Evolutionary conservation across 306 rosid genomes (phyloP).

Genomic region (Lathyrus aphaca): DNA sequence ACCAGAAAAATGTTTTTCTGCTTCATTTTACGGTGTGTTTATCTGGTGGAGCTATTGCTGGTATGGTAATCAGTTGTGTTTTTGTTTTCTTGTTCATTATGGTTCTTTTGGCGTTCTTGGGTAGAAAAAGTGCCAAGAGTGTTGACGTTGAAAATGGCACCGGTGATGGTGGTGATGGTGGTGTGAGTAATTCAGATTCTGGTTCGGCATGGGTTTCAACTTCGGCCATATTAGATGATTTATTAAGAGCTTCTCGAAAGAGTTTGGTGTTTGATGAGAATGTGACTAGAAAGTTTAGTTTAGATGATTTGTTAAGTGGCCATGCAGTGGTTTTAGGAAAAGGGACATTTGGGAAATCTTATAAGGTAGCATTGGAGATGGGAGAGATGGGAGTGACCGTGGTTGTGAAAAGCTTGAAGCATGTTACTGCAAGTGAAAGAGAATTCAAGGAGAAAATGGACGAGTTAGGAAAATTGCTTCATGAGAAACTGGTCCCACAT

Average conservation of each 20-base stretch:
- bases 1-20: no score
- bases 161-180: constrained; percentile 11
- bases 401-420: constrained; percentile 93
- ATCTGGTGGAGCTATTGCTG: constrained; percentile 77
- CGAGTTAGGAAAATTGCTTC: constrained; percentile 66
- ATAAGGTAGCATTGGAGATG: constrained; percentile 70
- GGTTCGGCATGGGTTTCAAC: constrained; percentile 24
- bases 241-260: not conserved
- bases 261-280: constrained; percentile 71
- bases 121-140: constrained; percentile 41
- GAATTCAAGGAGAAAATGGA: constrained; percentile 78
- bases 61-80: constrained; percentile 72
- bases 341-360: constrained; percentile 88
- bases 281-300: constrained; percentile 61
- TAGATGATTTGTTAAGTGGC: constrained; percentile 86
- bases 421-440: constrained; percentile 58
- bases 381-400: constrained; percentile 66
- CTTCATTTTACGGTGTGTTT: constrained; percentile 9
- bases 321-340: constrained; percentile 92
- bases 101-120: constrained; percentile 50
- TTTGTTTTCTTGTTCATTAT: constrained; percentile 48
- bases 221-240: constrained; percentile 30
- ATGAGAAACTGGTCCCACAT: constrained; percentile 75
- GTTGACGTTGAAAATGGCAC: constrained; percentile 37
- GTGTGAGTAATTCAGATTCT: constrained; percentile 29